A percentile compares a stretch with the other conserved stretches of the same genome.
phyloP scores from a whole-genome alignment of 345 rosid species.

The Eutrema japonicum region DNA sequence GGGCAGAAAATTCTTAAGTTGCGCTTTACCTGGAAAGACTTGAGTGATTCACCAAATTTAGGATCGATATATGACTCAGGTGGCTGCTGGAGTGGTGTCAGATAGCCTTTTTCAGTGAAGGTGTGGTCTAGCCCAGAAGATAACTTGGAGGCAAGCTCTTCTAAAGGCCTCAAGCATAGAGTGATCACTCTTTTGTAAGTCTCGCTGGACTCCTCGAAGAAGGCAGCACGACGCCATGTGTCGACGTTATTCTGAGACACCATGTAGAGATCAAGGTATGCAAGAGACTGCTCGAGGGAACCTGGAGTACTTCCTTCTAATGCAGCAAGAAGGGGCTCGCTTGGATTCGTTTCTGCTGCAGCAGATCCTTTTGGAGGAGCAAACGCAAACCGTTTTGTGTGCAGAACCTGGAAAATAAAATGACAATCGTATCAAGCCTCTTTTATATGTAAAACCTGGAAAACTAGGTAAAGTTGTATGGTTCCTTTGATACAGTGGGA shows the following conservation, averaged over 20 bases:
- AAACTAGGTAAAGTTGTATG: not conserved
- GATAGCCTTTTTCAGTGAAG: constrained; percentile 49
- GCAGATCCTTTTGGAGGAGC: constrained; percentile 98
- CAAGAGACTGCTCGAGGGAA: constrained; percentile 82
- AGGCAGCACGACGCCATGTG: constrained; percentile 94
- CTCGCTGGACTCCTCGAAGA: constrained; percentile 90
- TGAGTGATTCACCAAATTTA: constrained; percentile 58
- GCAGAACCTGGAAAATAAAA: constrained; percentile 58
- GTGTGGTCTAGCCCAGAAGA: constrained; percentile 61
- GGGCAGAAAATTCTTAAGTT: not conserved
- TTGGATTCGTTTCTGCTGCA: constrained; percentile 97
- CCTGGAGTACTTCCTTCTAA: constrained; percentile 72
- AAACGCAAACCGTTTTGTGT: constrained; percentile 72
- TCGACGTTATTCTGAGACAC: constrained; percentile 91
- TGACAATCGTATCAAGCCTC: constrained; percentile 46
- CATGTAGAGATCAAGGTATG: constrained; percentile 94
- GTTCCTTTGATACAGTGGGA: not conserved
- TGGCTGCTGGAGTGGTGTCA: constrained; percentile 54
- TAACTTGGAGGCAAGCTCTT: constrained; percentile 72
- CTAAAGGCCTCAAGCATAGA: constrained; percentile 78
- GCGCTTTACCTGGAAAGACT: constrained; percentile 72
- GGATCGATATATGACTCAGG: constrained; percentile 51
- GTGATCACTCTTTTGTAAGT: constrained; percentile 82
- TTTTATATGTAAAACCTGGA: constrained; percentile 50
- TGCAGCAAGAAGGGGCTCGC: constrained; percentile 87